Evolutionary conservation across 257 asterid genomes (phyloP).

Genomic region (Nemophila menziesii): DNA sequence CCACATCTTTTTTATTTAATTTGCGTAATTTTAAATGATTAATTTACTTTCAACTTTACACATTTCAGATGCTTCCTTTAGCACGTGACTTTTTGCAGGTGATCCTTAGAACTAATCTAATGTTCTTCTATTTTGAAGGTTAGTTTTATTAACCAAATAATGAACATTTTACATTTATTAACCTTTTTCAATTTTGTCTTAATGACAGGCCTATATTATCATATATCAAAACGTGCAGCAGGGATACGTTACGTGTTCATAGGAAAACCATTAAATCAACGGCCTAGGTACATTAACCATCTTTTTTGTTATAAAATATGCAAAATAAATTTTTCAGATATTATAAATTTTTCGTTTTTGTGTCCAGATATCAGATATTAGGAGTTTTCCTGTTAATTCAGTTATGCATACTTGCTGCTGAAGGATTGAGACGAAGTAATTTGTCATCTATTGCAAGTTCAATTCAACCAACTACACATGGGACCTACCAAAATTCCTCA

Average conservation of each 20-base stretch:
- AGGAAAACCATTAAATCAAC: conserved; percentile 81
- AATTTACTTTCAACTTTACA: background rate
- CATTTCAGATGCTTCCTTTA: conserved; percentile 59
- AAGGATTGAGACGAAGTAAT: conserved; percentile 78
- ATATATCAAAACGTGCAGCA: conserved; percentile 81
- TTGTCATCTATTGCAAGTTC: conserved; percentile 72
- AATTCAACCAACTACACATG: conserved; percentile 57
- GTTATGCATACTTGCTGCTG: conserved; percentile 86
- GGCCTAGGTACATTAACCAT: conserved; percentile 51
- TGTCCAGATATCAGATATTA: conserved; percentile 85
- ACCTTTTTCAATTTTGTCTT: conserved; percentile 11
- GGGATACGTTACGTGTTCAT: conserved; percentile 86
- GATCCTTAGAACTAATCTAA: conserved; percentile 78
- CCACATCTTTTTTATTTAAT: conserved; percentile 8
- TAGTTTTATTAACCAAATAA: conserved; percentile 10
- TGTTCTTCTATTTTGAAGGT: conserved; percentile 99
- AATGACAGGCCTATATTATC: conserved; percentile 72
- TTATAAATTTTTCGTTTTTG: conserved; percentile 8
- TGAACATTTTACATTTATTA: background rate
- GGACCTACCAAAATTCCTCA: conserved; percentile 59
- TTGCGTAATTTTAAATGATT: background rate
- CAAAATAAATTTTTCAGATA: conserved; percentile 5
- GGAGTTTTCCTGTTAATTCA: conserved; percentile 95
- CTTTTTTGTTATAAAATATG: background rate
- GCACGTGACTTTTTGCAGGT: conserved; percentile 70